These are phyloP conservation scores for Penicillium sp. DNA, from an alignment of 2,329 filamentous ascomycete species.

Conservation along the genomic window DNA sequence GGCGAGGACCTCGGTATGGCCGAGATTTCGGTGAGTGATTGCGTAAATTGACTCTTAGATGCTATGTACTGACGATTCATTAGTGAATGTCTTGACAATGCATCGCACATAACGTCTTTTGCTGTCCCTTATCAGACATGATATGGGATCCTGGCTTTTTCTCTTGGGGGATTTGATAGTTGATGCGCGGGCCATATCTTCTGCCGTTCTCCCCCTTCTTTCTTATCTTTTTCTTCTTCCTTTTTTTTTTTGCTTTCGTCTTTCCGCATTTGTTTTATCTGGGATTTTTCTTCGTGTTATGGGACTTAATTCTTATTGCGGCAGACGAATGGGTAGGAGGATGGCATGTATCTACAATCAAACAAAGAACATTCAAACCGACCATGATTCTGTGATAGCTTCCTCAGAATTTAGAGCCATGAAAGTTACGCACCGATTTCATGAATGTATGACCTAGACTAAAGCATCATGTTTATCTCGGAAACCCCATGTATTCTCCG, in stretches of 20 bases:
- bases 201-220: constrained; percentile 10
- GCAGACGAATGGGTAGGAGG: constrained; percentile 8
- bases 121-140: not conserved
- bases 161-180: constrained; percentile 16
- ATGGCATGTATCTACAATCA: constrained; percentile 22
- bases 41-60: too few relatives aligned
- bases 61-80: not conserved
- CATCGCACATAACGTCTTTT: not conserved
- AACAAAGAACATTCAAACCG: constrained; percentile 11
- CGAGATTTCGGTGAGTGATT: constrained; percentile 52
- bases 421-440: not conserved
- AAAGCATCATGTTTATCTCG: not conserved
- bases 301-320: constrained; percentile 15
- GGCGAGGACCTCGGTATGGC: constrained; percentile 57
- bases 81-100: not conserved
- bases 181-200: constrained; percentile 28
- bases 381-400: not conserved
- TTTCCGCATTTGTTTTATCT: constrained; percentile 4
- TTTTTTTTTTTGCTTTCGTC: constrained; percentile 3
- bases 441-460: not conserved
- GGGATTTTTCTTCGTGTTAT: constrained; percentile 4
- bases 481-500: constrained; percentile 1
- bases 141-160: not conserved
- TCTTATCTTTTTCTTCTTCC: not conserved
- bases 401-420: not conserved